Percentiles rank a stretch among this genome's conserved stretches.
Evolutionary conservation across 495 filamentous ascomycete species (phyloP).

Genomic region (Neurospora pannonica): DNA sequence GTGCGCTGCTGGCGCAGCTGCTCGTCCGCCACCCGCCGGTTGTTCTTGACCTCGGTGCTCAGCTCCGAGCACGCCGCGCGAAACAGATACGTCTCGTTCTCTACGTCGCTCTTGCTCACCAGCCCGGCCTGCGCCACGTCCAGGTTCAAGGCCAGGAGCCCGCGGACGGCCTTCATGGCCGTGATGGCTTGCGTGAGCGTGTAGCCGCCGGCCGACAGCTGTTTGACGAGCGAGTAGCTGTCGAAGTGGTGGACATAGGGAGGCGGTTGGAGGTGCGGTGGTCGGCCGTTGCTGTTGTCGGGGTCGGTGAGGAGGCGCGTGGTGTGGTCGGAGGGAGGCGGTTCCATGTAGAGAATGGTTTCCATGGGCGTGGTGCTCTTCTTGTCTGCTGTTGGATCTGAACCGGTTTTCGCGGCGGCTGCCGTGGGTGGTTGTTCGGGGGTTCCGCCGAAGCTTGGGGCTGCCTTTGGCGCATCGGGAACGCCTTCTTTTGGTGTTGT

Average conservation of each 20-base stretch:
- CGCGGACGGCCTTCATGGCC: constrained; percentile 80
- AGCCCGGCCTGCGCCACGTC: constrained; percentile 65
- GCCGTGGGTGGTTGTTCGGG: neutral
- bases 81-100: constrained; percentile 91
- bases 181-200: constrained; percentile 58
- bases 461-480: neutral
- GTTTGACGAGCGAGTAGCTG: constrained; percentile 74
- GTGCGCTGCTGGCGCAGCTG: constrained; percentile 70
- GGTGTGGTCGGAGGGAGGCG: constrained; percentile 29
- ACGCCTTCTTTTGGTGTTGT: neutral
- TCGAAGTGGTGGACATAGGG: constrained; percentile 95
- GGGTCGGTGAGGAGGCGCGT: neutral
- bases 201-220: constrained; percentile 63
- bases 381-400: constrained; percentile 6
- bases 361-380: constrained; percentile 46
- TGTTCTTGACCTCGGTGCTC: constrained; percentile 64
- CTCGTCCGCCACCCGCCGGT: constrained; percentile 51
- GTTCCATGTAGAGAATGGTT: constrained; percentile 53
- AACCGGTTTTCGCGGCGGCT: neutral
- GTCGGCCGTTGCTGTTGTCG: constrained; percentile 1
- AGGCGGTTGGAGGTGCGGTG: constrained; percentile 57
- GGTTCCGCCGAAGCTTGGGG: neutral
- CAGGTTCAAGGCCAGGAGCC: constrained; percentile 66
- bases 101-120: constrained; percentile 68
- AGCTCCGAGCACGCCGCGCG: constrained; percentile 90